phyloP scores from a whole-genome alignment of 108 stramenopile genomes.

The Skeletonema menzelii region DNA sequence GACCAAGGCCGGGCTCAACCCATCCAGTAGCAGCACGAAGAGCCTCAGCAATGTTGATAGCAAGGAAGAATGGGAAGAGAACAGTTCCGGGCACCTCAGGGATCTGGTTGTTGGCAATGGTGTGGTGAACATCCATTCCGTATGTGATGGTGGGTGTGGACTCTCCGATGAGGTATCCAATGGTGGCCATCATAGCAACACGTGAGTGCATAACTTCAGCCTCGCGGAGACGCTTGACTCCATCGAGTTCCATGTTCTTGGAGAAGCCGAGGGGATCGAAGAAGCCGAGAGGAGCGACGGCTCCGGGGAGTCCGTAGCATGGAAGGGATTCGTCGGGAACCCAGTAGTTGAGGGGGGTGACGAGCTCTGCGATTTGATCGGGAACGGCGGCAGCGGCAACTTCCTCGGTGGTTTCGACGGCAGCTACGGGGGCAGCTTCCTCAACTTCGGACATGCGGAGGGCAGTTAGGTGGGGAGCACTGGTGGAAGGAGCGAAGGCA shows the following conservation, averaged over 20 bases:
- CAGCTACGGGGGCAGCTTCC: slow-evolving; percentile 8
- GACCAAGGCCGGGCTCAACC: slow-evolving; percentile 45
- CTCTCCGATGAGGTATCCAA: slow-evolving; percentile 55
- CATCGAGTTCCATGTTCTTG: slow-evolving; percentile 59
- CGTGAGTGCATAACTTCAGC: slow-evolving; percentile 87
- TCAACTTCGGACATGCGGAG: slow-evolving; percentile 17
- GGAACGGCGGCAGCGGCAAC: background rate
- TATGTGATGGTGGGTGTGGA: slow-evolving; percentile 43
- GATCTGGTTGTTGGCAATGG: slow-evolving; percentile 54
- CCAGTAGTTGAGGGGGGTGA: slow-evolving; percentile 61
- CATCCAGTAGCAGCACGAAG: slow-evolving; percentile 54
- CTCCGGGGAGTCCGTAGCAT: slow-evolving; percentile 54
- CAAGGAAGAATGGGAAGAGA: slow-evolving; percentile 49
- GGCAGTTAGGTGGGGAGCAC: slow-evolving; percentile 9
- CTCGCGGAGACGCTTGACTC: slow-evolving; percentile 68
- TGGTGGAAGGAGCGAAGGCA: slow-evolving; percentile 50
- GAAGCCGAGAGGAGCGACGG: slow-evolving; percentile 64
- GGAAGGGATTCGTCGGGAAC: slow-evolving; percentile 45
- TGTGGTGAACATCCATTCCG: slow-evolving; percentile 57
- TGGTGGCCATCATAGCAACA: slow-evolving; percentile 78
- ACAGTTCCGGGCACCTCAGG: slow-evolving; percentile 46
- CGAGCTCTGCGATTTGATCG: background rate
- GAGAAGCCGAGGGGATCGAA: slow-evolving; percentile 66
- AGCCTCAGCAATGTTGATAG: slow-evolving; percentile 62
- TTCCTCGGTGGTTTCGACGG: slow-evolving; percentile 13